Evolutionary conservation across 495 filamentous ascomycete species (phyloP), one percentile per base, ranked within the genome.

Genomic region (Neurospora africana): DNA sequence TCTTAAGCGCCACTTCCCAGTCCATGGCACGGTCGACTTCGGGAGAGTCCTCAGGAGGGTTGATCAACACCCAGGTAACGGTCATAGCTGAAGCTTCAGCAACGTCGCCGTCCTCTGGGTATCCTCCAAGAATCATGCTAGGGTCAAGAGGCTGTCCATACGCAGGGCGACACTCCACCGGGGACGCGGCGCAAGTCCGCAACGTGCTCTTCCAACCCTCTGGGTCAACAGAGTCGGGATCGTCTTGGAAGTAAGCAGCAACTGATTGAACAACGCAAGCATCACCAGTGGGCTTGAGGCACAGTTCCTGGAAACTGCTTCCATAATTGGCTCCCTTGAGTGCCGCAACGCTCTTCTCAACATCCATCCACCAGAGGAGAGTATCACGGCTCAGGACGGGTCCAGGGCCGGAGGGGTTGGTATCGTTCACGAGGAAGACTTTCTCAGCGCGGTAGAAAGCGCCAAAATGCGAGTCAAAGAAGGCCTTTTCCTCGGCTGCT

Each of bases 371-470:
- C 95, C 95, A 99, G 7, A 82, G 82, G 17, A 99, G 83, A 0
- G 92, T 98, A 5, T 97, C 91, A 72, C 95, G 95, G 79, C 89
- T 91, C 69, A 99, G 79, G 19, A 98, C 91, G 4, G 92, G 92
- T 2, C 91, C 90, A 27, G 87, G 86, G 0, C 87, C 89, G 9
- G 82, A 83, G 9, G 84, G 74, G 11, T 86, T 79, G 8, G 89
- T 93, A 76, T 97, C 93, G 75, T 98, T 99, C 71, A 98, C 92
- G 41, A 99, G 79, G 79, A 98, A 98, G 2, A 90, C 89, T 81
- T 98, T 95, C 79, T 99, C 92, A 4, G 94, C 91, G 19, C 95
- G 93, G 79, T 92, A 98, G 79, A 99, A 99, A 2, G 96, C 93
- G 1, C 94, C 96, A 78, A 99, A 99, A 71, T 92, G 93, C n/a